Conservation (phyloP, 768 basidiomycete genomes). For the Dictyophora rubrovolvata region DNA sequence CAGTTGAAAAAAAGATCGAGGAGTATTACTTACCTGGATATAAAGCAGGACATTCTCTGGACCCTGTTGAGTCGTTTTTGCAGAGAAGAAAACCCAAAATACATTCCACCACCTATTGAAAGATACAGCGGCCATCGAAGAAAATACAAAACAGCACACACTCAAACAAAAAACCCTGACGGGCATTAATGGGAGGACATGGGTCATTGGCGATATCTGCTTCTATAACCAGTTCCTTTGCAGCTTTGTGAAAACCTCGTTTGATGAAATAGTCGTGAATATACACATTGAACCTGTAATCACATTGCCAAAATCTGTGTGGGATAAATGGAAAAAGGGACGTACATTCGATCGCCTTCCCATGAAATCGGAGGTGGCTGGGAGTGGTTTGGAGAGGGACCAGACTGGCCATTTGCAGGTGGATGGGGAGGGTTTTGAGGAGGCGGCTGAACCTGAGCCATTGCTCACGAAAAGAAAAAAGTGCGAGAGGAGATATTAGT, state of each 20-base stretch:
- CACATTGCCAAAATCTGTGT: neutral
- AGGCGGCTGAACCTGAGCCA: constrained; percentile 9
- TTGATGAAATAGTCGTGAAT: constrained; percentile 80
- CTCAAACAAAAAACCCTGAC: constrained; percentile 79
- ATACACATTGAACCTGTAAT: constrained; percentile 75
- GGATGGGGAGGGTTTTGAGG: constrained; percentile 3
- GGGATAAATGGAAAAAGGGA: constrained; percentile 19
- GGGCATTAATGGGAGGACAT: constrained; percentile 70
- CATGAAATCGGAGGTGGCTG: constrained; percentile 37
- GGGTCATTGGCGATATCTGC: constrained; percentile 56
- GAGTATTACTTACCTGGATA: constrained; percentile 42
- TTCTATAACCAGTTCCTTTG: constrained; percentile 52
- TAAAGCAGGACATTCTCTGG: constrained; percentile 67
- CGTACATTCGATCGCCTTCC: constrained; percentile 79
- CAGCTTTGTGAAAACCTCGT: constrained; percentile 67
- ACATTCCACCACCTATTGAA: constrained; percentile 74
- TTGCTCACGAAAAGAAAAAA: neutral
- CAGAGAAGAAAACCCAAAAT: constrained; percentile 78
- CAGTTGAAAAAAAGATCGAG: neutral
- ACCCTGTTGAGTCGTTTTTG: constrained; percentile 58
- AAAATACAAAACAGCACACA: constrained; percentile 27
- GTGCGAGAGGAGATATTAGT: neutral
- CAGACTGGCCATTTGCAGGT: constrained; percentile 4
- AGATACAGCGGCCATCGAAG: constrained; percentile 6
- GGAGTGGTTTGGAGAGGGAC: neutral